Percentiles rank a stretch among this genome's conserved stretches.
Conservation (phyloP, 768 basidiomycete genomes). For the Cyclocybe cylindracea region DNA sequence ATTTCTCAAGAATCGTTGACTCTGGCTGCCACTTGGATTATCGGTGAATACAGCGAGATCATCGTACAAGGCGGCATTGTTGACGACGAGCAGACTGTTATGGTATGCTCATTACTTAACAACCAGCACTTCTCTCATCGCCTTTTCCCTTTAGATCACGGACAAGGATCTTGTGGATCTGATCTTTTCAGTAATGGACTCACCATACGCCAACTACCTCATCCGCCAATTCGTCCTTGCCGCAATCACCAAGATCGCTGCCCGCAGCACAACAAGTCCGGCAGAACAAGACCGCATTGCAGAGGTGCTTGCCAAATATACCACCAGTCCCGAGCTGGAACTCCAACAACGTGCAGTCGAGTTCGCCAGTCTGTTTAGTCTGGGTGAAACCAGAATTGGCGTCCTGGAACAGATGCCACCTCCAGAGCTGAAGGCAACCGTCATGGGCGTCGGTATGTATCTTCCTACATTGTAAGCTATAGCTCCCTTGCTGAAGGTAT, state of each 20-base stretch:
- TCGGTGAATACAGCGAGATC: conserved; percentile 95
- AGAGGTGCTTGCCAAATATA: conserved; percentile 76
- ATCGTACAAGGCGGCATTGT: conserved; percentile 85
- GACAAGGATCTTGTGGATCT: conserved; percentile 88
- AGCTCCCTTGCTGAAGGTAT: background rate
- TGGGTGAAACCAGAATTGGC: conserved; percentile 76
- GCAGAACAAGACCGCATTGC: conserved; percentile 79
- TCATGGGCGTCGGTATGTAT: conserved; percentile 83
- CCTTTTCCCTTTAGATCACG: conserved; percentile 48
- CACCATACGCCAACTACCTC: conserved; percentile 91
- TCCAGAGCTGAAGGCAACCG: conserved; percentile 95
- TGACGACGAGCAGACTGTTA: conserved; percentile 67
- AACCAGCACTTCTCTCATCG: background rate
- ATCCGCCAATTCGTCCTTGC: conserved; percentile 92
- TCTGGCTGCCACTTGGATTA: conserved; percentile 90
- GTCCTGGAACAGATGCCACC: conserved; percentile 99
- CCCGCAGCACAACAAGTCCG: conserved; percentile 67
- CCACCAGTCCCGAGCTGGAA: conserved; percentile 90
- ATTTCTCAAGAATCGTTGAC: conserved; percentile 97
- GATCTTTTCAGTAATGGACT: conserved; percentile 82
- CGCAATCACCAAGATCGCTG: conserved; percentile 86
- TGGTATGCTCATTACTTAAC: conserved; percentile 41
- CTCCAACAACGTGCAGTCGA: conserved; percentile 96
- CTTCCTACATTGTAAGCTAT: conserved; percentile 2
- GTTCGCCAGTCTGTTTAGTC: conserved; percentile 81